Base-by-base conservation (phyloP, 495 filamentous ascomycete species). In the Penicillium fimorum region DNA sequence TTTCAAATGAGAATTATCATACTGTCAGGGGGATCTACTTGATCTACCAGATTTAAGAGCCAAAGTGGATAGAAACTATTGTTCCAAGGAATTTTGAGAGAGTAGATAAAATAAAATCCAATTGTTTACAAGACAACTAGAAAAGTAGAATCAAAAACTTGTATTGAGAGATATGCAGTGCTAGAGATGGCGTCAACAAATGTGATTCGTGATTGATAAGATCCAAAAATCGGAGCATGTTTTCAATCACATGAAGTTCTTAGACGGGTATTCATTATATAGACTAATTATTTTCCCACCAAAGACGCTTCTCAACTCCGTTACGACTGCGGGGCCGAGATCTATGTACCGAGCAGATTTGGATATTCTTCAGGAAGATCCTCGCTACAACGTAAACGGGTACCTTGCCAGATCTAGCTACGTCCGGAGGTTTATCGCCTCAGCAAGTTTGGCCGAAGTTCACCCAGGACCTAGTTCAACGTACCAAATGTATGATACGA, bases 401-500 rank as follows among this genome's bases (percentile, higher is more conserved):
- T 17, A 17, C 15, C 7, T 17, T n/a, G n/a, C 15, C 7, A 38
- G 8, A 38, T 38, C 12, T 5, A 37, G 15, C 2, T 7, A 7
- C 33, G 6, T 5, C 12, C 33, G 12, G 1, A 37, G 0, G 33
- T 7, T n/a, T 37, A 37, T 37, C 33, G 12, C 10, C 9, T 12
- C 30, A 1, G 7, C n/a, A 8, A n/a, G 2, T 15, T n/a, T 37
- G 13, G 33, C 33, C 33, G 4, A 13, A 13, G 33, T 37, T 37
- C 13, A 15, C 13, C 13, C 1, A 7, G n/a, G 15, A 37, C 33
- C 13, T 4, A n/a, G 5, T n/a, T 37, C 33, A 37, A n/a, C 33
- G 2, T 15, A 35, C 33, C 15, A 15, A 27, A 40, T 50, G 47
- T 3, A 50, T 50, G 47, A 50, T 50, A 10, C 25, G 47, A 50